phyloP scores from a whole-genome alignment of 1,139 yeast genomes.

The Protomyces inouyei region DNA sequence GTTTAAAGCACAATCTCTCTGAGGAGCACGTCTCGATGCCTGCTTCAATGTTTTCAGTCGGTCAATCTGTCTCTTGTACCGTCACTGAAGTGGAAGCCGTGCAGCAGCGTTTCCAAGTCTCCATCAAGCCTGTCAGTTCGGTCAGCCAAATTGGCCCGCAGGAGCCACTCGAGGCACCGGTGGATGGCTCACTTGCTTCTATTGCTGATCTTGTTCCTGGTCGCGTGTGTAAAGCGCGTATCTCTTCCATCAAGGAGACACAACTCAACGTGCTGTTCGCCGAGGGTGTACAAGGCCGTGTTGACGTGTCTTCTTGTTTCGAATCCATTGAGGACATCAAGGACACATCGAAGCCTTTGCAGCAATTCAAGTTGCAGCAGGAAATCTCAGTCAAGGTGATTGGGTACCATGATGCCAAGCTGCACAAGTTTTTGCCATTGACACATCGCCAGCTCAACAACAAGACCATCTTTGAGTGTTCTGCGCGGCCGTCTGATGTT shows the following conservation, averaged over 20 bases:
- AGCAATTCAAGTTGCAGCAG: slow-evolving; percentile 56
- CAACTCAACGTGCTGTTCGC: slow-evolving; percentile 74
- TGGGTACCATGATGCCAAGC: slow-evolving; percentile 72
- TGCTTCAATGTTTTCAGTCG: slow-evolving; percentile 50
- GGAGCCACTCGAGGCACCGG: slow-evolving; percentile 48
- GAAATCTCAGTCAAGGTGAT: slow-evolving; percentile 59
- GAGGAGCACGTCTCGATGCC: slow-evolving; percentile 55
- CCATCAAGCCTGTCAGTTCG: slow-evolving; percentile 53
- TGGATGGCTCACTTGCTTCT: slow-evolving; percentile 50
- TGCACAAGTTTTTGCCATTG: slow-evolving; percentile 63
- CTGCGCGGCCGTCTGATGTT: slow-evolving; percentile 48
- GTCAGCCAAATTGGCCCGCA: slow-evolving; percentile 46
- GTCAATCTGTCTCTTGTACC: slow-evolving; percentile 40
- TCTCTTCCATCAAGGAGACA: slow-evolving; percentile 63
- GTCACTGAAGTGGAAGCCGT: slow-evolving; percentile 26
- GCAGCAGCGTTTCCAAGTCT: slow-evolving; percentile 32
- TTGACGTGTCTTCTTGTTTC: slow-evolving; percentile 70
- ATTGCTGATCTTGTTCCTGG: slow-evolving; percentile 59
- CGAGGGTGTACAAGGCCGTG: slow-evolving; percentile 72
- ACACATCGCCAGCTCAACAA: slow-evolving; percentile 54
- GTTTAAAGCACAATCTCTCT: slow-evolving; percentile 54
- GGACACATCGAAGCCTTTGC: slow-evolving; percentile 57
- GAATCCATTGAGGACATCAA: slow-evolving; percentile 53
- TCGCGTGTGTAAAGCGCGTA: slow-evolving; percentile 53
- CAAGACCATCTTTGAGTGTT: slow-evolving; percentile 60